Base-by-base conservation (phyloP, 768 basidiomycete species). In the Leccinellum albellum region DNA sequence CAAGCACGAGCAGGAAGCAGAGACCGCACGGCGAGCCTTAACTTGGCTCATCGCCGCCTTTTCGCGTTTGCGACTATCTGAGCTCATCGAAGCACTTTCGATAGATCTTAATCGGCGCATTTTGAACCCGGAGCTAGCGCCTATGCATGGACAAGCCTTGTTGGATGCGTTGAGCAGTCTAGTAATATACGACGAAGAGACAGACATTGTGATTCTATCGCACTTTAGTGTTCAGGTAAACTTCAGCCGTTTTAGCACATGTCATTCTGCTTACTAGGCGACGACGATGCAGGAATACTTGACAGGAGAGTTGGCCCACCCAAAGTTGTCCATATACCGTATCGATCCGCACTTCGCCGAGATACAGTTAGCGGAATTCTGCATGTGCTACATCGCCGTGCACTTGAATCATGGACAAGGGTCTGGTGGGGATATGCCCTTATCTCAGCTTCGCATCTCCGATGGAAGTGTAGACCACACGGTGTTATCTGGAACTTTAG, bases 21-120 rank as follows among this genome's bases (percentile, higher is more conserved):
- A 42, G 13, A 8, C 59, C 7, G 57, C 32, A 4, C 49, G 21
- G 10, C 57, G 33, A 3, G 49, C 57, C 5, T 20, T 63, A 17
- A 23, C 26, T 0, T 63, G 61, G 62, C 32, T 64, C 5, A 26
- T 62, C 3, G 57, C 50, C 15, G 51, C 62, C 1, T 49, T 64
- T 4, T 7, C 1, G 2, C 50, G 55, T 2, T n/a, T 62, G 21
- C 23, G 17, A 20, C 45, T 62, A 24, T 40, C 21, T 24, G 37
- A 61, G 4, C 31, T 62, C 9, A 17, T 62, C 3, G 60, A 62
- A 24, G 24, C 23, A 17, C 46, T 47, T 28, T 47, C 46, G 17
- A 47, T 47, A 24, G 46, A 47, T n/a, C 46, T 47, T 17, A 8
- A 28, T 24, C 46, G 9, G 23, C 46, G 46, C 15, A 17, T 28